phyloP scores from a whole-genome alignment of 495 filamentous ascomycete genomes.

The Lophium mytilinum region DNA sequence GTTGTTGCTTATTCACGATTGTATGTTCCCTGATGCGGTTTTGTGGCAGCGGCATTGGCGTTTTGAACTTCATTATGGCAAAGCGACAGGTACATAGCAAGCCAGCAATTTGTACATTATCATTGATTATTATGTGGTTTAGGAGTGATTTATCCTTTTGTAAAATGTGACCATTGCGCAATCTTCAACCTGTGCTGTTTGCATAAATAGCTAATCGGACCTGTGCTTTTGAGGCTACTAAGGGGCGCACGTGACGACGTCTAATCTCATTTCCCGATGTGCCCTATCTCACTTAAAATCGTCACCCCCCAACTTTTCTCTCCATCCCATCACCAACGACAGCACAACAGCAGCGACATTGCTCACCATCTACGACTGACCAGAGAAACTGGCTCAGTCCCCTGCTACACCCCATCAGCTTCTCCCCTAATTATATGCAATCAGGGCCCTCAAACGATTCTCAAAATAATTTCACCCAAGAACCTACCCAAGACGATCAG shows the following conservation, averaged over 20 bases:
- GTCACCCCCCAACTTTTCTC: no score
- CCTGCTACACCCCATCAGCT: slow-evolving; percentile 25
- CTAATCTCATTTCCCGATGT: no score
- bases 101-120: no score
- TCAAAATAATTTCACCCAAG: slow-evolving; percentile 42
- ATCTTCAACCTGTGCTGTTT: no score
- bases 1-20: slow-evolving; percentile 80
- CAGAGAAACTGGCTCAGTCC: slow-evolving; percentile 57
- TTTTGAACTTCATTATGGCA: background rate
- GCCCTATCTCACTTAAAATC: no score
- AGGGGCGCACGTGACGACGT: no score
- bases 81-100: no score
- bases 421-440: slow-evolving; percentile 74
- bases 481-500: slow-evolving; percentile 37
- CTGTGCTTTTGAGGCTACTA: no score
- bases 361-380: slow-evolving; percentile 1
- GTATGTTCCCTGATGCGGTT: slow-evolving; percentile 64
- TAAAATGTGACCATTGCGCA: no score
- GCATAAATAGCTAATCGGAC: no score
- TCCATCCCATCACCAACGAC: background rate
- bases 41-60: background rate
- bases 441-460: slow-evolving; percentile 59
- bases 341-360: background rate
- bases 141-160: no score
- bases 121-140: no score